Conservation (phyloP, 805 yeast genomes). For the Starmera dryadoides region DNA sequence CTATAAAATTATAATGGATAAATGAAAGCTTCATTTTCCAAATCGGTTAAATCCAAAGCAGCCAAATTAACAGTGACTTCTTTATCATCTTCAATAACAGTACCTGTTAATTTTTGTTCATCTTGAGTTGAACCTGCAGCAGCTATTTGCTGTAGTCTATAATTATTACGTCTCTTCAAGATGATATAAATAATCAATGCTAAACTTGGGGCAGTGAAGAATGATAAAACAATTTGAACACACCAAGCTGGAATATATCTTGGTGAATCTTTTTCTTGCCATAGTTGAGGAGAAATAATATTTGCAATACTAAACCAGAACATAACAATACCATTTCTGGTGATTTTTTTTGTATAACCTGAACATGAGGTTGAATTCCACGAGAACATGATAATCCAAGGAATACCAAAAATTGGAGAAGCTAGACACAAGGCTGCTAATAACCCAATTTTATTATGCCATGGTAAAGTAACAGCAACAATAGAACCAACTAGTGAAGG, state of each 20-base stretch:
- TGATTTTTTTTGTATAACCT: conserved; percentile 36
- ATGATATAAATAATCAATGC: conserved; percentile 37
- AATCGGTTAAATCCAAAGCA: conserved; percentile 36
- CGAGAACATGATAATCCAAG: conserved; percentile 23
- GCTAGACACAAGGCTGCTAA: conserved; percentile 36
- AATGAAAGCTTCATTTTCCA: conserved; percentile 36
- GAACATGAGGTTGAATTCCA: conserved; percentile 17
- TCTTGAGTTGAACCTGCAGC: too few relatives aligned
- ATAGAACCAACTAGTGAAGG: conserved; percentile 42
- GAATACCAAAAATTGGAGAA: conserved; percentile 30
- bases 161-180: conserved; percentile 35
- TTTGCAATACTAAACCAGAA: conserved; percentile 33
- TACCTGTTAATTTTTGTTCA: too few relatives aligned
- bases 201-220: conserved; percentile 26
- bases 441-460: conserved; percentile 34
- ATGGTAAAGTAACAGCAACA: conserved; percentile 36
- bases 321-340: conserved; percentile 30
- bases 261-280: conserved; percentile 33
- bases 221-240: conserved; percentile 39
- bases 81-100: conserved; percentile 20
- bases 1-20: conserved; percentile 24
- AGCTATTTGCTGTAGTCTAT: conserved; percentile 23
- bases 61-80: conserved; percentile 26
- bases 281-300: conserved; percentile 39
- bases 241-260: conserved; percentile 33